These are phyloP conservation scores for Penicillium flavigenum DNA, from an alignment of 495 filamentous ascomycete genomes.

Conservation along the genomic window DNA sequence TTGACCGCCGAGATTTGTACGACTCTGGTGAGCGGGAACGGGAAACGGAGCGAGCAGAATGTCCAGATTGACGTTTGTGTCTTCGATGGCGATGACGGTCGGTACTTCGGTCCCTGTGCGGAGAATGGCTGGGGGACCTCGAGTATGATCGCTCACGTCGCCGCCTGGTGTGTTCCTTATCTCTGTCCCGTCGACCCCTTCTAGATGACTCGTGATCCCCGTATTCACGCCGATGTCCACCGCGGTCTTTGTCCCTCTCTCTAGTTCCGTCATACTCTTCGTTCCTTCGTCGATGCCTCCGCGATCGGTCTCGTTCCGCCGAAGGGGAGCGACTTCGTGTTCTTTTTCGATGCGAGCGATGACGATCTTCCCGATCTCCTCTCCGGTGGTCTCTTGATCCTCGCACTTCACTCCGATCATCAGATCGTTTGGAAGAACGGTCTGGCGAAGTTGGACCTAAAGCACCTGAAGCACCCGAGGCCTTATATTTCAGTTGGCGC, in stretches of 20 bases:
- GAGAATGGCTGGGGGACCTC: slow-evolving; percentile 38
- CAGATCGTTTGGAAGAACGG: slow-evolving; percentile 26
- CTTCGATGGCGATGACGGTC: slow-evolving; percentile 28
- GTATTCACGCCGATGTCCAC: slow-evolving; percentile 18
- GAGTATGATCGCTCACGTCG: slow-evolving; percentile 32
- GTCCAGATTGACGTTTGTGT: slow-evolving; percentile 27
- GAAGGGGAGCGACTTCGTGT: slow-evolving; percentile 33
- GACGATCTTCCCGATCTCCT: slow-evolving; percentile 17
- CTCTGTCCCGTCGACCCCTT: slow-evolving; percentile 18
- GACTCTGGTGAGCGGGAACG: slow-evolving; percentile 29
- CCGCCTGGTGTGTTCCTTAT: slow-evolving; percentile 19
- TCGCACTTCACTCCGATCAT: slow-evolving; percentile 20
- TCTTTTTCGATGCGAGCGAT: slow-evolving; percentile 31
- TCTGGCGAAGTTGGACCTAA: slow-evolving; percentile 25
- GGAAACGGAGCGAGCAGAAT: slow-evolving; percentile 34
- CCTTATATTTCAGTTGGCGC: slow-evolving; percentile 47
- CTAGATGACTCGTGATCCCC: slow-evolving; percentile 17
- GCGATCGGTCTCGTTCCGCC: slow-evolving; percentile 31
- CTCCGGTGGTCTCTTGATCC: slow-evolving; percentile 18
- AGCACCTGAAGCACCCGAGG: not conserved
- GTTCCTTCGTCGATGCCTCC: slow-evolving; percentile 28
- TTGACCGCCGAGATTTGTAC: slow-evolving; percentile 13
- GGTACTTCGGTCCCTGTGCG: slow-evolving; percentile 23
- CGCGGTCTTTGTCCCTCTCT: slow-evolving; percentile 24
- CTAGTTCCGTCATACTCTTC: slow-evolving; percentile 24